A percentile compares a stretch with the other conserved stretches of the same genome.
phyloP scores from a whole-genome alignment of 805 yeast species.

The Metschnikowia similis region DNA sequence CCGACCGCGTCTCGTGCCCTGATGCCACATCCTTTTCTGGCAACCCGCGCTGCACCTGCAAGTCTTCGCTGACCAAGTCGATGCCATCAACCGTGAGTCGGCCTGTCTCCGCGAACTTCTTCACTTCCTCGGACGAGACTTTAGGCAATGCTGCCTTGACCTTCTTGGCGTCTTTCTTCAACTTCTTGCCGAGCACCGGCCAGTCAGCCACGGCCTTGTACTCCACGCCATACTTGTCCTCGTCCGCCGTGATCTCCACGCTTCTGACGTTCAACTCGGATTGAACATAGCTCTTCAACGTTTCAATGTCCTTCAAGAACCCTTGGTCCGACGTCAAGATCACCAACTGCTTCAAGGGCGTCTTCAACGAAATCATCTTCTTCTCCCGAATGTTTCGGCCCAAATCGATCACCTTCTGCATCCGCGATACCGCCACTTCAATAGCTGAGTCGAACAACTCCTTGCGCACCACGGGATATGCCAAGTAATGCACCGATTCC shows the following conservation, averaged over 20 bases:
- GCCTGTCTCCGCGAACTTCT: slow-evolving; percentile 66
- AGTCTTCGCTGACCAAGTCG: slow-evolving; percentile 79
- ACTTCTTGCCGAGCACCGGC: slow-evolving; percentile 97
- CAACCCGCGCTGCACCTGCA: slow-evolving; percentile 84
- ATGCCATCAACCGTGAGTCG: slow-evolving; percentile 85
- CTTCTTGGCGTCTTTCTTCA: slow-evolving; percentile 87
- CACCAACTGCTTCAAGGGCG: slow-evolving; percentile 85
- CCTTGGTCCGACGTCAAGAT: slow-evolving; percentile 74
- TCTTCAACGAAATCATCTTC: slow-evolving; percentile 88
- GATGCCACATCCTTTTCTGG: slow-evolving; percentile 59
- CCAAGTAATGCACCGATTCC: slow-evolving; percentile 89
- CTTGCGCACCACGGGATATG: slow-evolving; percentile 80
- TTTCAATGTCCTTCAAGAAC: slow-evolving; percentile 73
- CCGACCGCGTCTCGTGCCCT: slow-evolving; percentile 86
- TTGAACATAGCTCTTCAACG: slow-evolving; percentile 70
- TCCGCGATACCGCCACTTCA: slow-evolving; percentile 85
- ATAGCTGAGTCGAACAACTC: slow-evolving; percentile 78
- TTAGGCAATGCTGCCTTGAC: slow-evolving; percentile 91
- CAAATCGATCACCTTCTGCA: slow-evolving; percentile 95
- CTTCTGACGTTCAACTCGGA: slow-evolving; percentile 95
- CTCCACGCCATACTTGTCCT: slow-evolving; percentile 84
- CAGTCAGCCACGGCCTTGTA: slow-evolving; percentile 97
- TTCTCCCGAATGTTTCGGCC: slow-evolving; percentile 97
- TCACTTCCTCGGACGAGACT: slow-evolving; percentile 79
- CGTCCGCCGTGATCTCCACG: slow-evolving; percentile 82